Evolutionary conservation across 495 filamentous ascomycete species (phyloP).

Genomic region (Tetracladium marchalianum): DNA sequence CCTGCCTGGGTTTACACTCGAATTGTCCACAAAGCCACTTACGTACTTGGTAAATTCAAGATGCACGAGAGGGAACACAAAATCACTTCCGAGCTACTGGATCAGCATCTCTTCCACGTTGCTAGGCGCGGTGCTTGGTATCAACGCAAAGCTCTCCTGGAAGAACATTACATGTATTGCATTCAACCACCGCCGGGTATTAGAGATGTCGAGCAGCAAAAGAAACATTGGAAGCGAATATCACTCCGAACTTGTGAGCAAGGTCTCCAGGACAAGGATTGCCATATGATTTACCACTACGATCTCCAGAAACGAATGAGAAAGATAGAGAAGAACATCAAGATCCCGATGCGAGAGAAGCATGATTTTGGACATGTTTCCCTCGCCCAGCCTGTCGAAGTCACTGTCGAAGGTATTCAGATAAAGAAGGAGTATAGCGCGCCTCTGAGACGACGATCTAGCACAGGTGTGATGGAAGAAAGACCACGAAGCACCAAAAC

Average conservation of each 20-base stretch:
- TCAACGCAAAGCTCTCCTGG: conserved; percentile 85
- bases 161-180: conserved; percentile 80
- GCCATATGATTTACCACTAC: conserved; percentile 86
- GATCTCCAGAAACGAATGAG: conserved; percentile 86
- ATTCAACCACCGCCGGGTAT: conserved; percentile 9
- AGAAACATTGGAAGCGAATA: conserved; percentile 73
- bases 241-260: conserved; percentile 78
- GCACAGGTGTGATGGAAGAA: conserved; percentile 7
- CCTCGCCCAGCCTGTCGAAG: conserved; percentile 63
- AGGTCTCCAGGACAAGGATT: conserved; percentile 77
- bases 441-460: conserved; percentile 17
- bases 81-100: conserved; percentile 64
- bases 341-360: conserved; percentile 75
- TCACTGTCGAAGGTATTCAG: conserved; percentile 64
- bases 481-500: conserved; percentile 56
- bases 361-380: conserved; percentile 87
- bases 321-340: conserved; percentile 80
- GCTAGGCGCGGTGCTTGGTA: conserved; percentile 88
- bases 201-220: conserved; percentile 47
- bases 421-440: conserved; percentile 33
- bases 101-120: conserved; percentile 75
- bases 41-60: conserved; percentile 77
- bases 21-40: conserved; percentile 78
- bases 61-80: conserved; percentile 68
- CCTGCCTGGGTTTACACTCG: conserved; percentile 91